A percentile compares a stretch with the other conserved stretches of the same genome.
Conservation (phyloP, 1,139 yeast genomes). For the Scheffersomyces segobiensis region DNA sequence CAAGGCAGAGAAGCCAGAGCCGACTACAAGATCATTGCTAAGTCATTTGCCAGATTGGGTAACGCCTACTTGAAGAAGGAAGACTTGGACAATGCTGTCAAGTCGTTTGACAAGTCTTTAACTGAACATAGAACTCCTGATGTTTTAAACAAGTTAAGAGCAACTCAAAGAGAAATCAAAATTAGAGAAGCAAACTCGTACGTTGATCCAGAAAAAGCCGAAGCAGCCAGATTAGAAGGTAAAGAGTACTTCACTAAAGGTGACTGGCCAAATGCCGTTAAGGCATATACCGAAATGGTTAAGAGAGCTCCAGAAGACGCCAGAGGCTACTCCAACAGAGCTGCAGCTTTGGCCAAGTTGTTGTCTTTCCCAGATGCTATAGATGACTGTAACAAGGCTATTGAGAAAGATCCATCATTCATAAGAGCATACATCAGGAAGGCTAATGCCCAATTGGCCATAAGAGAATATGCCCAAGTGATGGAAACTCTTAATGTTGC, state of each 20-base stretch:
- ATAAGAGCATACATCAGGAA: conserved; percentile 96
- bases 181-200: conserved; percentile 74
- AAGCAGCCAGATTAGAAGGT: conserved; percentile 92
- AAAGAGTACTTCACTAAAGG: conserved; percentile 85
- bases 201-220: conserved; percentile 89
- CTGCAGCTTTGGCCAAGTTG: conserved; percentile 92
- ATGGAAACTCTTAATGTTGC: conserved; percentile 82
- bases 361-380: conserved; percentile 98
- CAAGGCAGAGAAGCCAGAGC: conserved; percentile 89
- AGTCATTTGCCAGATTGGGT: conserved; percentile 92
- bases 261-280: conserved; percentile 97
- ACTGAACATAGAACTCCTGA: conserved; percentile 99
- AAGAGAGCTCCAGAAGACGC: conserved; percentile 96
- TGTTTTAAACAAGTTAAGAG: conserved; percentile 81
- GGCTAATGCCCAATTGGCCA: conserved; percentile 91
- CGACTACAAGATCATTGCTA: conserved; percentile 89
- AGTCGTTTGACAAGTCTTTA: conserved; percentile 81
- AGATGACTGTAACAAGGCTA: conserved; percentile 87
- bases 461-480: conserved; percentile 82
- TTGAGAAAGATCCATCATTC: conserved; percentile 82
- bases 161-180: conserved; percentile 84
- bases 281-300: conserved; percentile 91
- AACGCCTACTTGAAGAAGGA: conserved; percentile 74
- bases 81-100: conserved; percentile 72
- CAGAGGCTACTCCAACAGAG: conserved; percentile 96